Evolutionary conservation across 805 yeast species (phyloP), one percentile per base, ranked within the genome.

Genomic region (Yarrowia sp.): DNA sequence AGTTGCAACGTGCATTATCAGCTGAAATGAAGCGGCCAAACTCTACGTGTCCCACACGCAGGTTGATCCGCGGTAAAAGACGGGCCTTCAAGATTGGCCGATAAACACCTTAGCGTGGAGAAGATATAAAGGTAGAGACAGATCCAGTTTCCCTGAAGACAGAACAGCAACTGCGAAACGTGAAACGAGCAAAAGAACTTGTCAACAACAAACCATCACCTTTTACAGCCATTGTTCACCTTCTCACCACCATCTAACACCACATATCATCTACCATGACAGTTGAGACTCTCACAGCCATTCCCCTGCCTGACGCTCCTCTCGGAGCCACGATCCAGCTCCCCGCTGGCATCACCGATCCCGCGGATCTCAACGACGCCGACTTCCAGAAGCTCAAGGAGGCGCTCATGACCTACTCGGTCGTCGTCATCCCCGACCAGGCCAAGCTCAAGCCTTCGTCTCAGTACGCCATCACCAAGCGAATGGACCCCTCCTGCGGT

Each of bases 311-410:
- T 48, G 79, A 79, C 63, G 78, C 83, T 40, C 86, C 88, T 35
- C 84, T 91, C 72, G 97, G 97, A 52, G 94, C 95, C 67, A 78
- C 79, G 14, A 80, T 92, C 58, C 79, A 77, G 8, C 79, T 91
- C 50, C 97, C 97, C 43, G 76, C 77, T 3, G 89, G 89, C 72
- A 84, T 89, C 70, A 87, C 85, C 68, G 97, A 91, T 78, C 97
- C 97, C 15, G 82, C 90, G 4, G 76, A 83, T 68, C 82, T 92
- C 70, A 82, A 80, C 71, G 90, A 88, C 3, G 84, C 79, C 7
- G 95, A 91, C 74, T 91, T 91, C 79, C 79, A 82, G 67, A 72
- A 75, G 9, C 82, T 91, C 70, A 85, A 84, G 72, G 83, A 85
- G 41, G 94, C 93, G 0, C 83, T 91, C 5, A 87, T 87, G 73